A percentile compares a stretch with the other conserved stretches of the same genome.
These are phyloP conservation scores for Eimeria praecox DNA, from an alignment of 169 alveolate genomes.

Conservation along the genomic window DNA sequence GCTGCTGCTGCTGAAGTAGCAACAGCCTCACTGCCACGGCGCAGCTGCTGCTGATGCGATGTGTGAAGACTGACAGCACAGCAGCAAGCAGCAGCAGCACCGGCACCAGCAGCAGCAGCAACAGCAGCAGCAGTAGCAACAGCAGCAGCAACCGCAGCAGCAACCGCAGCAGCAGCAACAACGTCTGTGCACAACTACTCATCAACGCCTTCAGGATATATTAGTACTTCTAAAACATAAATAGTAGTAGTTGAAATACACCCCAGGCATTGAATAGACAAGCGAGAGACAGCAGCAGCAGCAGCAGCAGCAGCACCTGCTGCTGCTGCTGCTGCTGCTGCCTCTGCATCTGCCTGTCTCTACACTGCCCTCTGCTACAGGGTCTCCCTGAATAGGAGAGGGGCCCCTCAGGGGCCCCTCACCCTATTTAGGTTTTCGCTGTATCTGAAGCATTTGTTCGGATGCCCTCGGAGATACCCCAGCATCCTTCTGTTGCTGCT, in stretches of 20 bases:
- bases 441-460: neutral
- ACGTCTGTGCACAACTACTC: neutral
- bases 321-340: no score
- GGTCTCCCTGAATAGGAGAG: neutral
- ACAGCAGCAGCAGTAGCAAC: constrained; percentile 4
- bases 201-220: neutral
- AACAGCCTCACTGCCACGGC: neutral
- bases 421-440: neutral
- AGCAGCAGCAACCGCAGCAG: neutral
- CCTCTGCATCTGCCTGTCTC: neutral
- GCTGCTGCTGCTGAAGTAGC: neutral
- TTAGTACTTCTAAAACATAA: no score
- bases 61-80: neutral
- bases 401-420: constrained; percentile 27
- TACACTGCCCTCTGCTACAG: neutral
- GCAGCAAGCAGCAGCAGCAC: neutral
- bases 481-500: neutral
- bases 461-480: neutral
- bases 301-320: no score
- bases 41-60: neutral
- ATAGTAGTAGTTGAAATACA: no score
- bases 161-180: constrained; percentile 33
- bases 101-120: neutral
- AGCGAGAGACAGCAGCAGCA: no score
- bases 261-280: no score